These are phyloP conservation scores for Rhodotorula babjevae DNA, from an alignment of 768 basidiomycete genomes.

Conservation along the genomic window DNA sequence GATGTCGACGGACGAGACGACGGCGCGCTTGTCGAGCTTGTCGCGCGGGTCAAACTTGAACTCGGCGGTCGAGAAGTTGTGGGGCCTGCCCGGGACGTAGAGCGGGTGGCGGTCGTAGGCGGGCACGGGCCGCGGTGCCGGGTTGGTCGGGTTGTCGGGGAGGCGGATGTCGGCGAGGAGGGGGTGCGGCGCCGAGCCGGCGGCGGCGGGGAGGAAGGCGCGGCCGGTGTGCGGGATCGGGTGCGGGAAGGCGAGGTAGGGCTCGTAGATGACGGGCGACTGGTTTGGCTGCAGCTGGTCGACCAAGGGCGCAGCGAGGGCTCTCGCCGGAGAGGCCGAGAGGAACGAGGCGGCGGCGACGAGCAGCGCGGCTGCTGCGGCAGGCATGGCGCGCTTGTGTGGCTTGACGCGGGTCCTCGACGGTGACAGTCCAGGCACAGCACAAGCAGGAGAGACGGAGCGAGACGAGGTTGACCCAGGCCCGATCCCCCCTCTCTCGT, in stretches of 20 bases:
- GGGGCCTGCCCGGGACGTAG: background rate
- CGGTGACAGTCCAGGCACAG: too few species aligned
- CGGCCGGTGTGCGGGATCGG: background rate
- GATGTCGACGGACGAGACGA: constrained; percentile 3
- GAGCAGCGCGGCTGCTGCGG: too few species aligned
- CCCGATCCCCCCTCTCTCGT: too few species aligned
- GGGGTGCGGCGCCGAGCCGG: background rate
- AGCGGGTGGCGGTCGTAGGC: constrained; percentile 6
- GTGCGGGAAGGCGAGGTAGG: constrained; percentile 8
- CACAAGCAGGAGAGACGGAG: too few species aligned
- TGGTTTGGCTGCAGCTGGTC: background rate
- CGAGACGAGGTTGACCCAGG: too few species aligned
- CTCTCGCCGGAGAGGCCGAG: background rate
- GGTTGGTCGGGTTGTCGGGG: constrained; percentile 7
- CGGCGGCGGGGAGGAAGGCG: background rate
- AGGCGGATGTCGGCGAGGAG: background rate
- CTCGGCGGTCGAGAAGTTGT: background rate
- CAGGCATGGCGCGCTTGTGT: too few species aligned
- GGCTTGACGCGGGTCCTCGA: too few species aligned
- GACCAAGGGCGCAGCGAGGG: background rate
- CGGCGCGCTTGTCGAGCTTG: background rate
- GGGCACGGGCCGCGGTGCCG: background rate
- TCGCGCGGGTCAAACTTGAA: background rate
- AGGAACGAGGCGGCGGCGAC: background rate
- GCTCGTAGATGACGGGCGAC: background rate